Evolutionary conservation across 495 filamentous ascomycete species (phyloP).

Genomic region (Cudoniella acicularis): DNA sequence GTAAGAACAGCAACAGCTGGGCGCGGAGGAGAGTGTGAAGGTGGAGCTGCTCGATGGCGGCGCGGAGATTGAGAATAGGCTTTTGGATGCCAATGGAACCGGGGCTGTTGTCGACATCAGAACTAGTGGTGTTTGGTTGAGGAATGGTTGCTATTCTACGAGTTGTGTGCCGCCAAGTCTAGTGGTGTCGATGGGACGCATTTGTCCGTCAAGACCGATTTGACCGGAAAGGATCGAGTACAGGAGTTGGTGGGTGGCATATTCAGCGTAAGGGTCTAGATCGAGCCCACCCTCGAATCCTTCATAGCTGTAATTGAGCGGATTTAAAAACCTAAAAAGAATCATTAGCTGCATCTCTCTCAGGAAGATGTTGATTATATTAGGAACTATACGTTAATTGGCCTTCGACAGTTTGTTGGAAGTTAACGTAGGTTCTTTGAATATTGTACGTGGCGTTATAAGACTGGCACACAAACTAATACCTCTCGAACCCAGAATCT

Average conservation of each 20-base stretch:
- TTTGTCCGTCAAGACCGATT: background rate
- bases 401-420: background rate
- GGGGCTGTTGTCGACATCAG: background rate
- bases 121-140: background rate
- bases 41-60: background rate
- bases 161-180: background rate
- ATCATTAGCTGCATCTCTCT: too few species aligned
- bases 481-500: background rate
- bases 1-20: too few species aligned
- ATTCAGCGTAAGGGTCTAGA: background rate
- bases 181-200: background rate
- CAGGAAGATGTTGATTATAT: too few species aligned
- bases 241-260: background rate
- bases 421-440: background rate
- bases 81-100: background rate
- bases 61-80: background rate
- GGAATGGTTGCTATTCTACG: background rate
- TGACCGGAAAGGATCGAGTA: background rate
- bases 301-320: background rate
- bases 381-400: background rate
- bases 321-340: background rate
- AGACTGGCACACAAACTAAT: background rate
- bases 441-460: background rate
- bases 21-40: too few species aligned
- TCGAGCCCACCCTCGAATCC: background rate